phyloP scores from a whole-genome alignment of 2,329 filamentous ascomycete species.

The Aspergillus uvarum region DNA sequence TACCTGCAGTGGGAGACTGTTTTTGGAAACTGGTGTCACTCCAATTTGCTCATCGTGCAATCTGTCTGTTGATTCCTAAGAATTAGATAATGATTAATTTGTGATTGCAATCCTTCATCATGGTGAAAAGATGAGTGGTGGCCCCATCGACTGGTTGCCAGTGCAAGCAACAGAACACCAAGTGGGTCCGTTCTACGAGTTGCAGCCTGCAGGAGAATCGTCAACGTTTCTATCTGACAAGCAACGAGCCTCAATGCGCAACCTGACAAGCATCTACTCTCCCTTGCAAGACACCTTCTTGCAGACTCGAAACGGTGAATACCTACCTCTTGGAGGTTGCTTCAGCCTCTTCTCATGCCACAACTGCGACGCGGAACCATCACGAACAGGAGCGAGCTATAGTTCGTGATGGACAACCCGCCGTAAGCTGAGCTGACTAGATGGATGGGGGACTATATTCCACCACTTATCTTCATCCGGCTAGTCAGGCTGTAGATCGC shows the following conservation, averaged over 20 bases:
- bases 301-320: no score
- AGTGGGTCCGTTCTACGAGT: background rate
- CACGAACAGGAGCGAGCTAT: background rate
- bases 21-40: background rate
- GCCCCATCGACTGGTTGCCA: background rate
- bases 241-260: background rate
- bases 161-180: background rate
- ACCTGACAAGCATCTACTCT: no score
- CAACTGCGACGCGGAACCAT: no score
- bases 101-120: background rate
- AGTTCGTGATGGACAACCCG: background rate
- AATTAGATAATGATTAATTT: background rate
- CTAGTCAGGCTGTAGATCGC: background rate
- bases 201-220: background rate
- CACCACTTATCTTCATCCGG: background rate
- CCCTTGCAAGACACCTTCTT: no score
- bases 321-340: no score
- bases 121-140: background rate
- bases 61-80: background rate
- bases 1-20: background rate
- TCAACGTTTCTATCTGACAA: background rate
- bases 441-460: background rate
- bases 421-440: background rate
- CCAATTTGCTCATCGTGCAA: background rate
- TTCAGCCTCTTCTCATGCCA: no score